Base-by-base conservation (phyloP, 140 eudicot genomes). In the Cichorium intybus region DNA sequence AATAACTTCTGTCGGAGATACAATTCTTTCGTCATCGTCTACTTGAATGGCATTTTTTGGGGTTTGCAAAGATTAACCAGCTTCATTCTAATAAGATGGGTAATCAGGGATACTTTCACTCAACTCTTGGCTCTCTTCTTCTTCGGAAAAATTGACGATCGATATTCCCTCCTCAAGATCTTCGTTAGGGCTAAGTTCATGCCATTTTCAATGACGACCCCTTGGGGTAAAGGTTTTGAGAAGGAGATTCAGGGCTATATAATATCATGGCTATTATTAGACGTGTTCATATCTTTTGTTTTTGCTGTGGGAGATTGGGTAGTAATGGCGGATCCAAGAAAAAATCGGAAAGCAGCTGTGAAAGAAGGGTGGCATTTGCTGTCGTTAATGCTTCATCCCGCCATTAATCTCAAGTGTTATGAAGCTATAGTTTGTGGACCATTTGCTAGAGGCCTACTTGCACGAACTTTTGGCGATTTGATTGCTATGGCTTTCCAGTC, bases 271-370 rank as follows among this genome's bases (percentile, higher is more conserved):
- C 80, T 73, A 66, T 59, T 81, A 66, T 65, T 81, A 41, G 95
- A 93, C 48, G 26, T 80, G 34, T 9, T 93, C 22, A 64, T 86
- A 28, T 81, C 83, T 8, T 85, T 85, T 48, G 47, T 84, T 10
- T 85, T 93, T 60, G 80, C 95, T n/a, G 82, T 88, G 33, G 87
- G 64, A 71, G 77, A 90, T 59, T 93, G 97, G 96, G 87, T 93
- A 26, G 87, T 85, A 6, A 83, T 93, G 65, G 95, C 76, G 63
- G 95, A 84, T 69, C 29, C 90, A 11, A 80, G 97, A 74, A 79
- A 77, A 70, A 67, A 79, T 56, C 90, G 94, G n/a, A 77, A 80
- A 64, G 94, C 88, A 69, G 85, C 84, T 64, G 73, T 88, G 0
- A 82, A 66, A 53, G 99, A 88, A 84, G 97, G 97, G 22, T 93